Conservation (phyloP, 108 stramenopile genomes). For the Asterionellopsis glacialis region DNA sequence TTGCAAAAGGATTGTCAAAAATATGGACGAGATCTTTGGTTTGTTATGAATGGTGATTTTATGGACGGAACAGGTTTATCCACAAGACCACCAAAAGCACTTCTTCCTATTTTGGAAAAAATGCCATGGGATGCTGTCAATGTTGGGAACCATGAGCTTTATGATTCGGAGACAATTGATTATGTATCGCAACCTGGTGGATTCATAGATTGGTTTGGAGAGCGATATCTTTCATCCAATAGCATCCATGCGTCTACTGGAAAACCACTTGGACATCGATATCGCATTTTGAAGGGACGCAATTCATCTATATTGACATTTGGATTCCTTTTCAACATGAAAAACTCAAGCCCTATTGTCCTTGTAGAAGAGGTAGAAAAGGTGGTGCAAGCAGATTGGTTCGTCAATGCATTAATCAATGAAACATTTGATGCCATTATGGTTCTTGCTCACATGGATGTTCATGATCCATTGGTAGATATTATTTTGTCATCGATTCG, state of each 20-base stretch:
- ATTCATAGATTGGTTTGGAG: slow-evolving; percentile 62
- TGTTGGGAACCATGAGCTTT: slow-evolving; percentile 77
- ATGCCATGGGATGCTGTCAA: slow-evolving; percentile 75
- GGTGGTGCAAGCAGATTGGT: slow-evolving; percentile 56
- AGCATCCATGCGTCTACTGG: slow-evolving; percentile 16
- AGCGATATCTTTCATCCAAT: slow-evolving; percentile 64
- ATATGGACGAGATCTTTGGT: slow-evolving; percentile 41
- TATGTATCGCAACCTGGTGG: slow-evolving; percentile 37
- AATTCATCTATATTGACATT: slow-evolving; percentile 44
- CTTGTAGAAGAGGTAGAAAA: slow-evolving; percentile 45
- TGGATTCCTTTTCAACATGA: slow-evolving; percentile 75
- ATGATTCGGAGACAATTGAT: slow-evolving; percentile 29
- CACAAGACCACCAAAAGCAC: slow-evolving; percentile 21
- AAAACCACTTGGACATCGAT: slow-evolving; percentile 2
- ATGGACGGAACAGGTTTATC: slow-evolving; percentile 70
- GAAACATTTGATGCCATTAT: slow-evolving; percentile 60
- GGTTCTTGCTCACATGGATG: slow-evolving; percentile 76
- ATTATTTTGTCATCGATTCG: slow-evolving; percentile 43
- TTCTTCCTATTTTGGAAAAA: slow-evolving; percentile 50
- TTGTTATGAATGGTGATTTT: slow-evolving; percentile 87
- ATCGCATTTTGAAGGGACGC: slow-evolving; percentile 36
- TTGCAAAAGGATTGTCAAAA: slow-evolving; percentile 22
- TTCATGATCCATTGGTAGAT: slow-evolving; percentile 43
- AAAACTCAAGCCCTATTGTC: slow-evolving; percentile 13
- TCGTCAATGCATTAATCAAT: slow-evolving; percentile 26